Conservation (phyloP, 1,139 yeast species). For the Candida sanyaensis region DNA sequence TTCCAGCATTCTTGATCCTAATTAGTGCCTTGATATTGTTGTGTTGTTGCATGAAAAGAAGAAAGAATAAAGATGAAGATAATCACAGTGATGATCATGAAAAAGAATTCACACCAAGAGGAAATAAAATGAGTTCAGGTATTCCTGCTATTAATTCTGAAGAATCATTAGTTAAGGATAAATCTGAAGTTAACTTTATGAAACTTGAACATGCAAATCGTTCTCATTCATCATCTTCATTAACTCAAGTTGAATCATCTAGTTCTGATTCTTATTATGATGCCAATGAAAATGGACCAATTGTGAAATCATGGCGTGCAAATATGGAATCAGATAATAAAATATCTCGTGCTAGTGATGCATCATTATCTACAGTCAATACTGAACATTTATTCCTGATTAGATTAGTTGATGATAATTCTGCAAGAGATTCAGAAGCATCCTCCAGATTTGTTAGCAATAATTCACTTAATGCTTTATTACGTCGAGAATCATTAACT, state of each 20-base stretch:
- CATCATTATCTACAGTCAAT: slow-evolving; percentile 81
- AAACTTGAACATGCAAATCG: slow-evolving; percentile 45
- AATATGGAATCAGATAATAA: slow-evolving; percentile 33
- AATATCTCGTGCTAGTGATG: slow-evolving; percentile 49
- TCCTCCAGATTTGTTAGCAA: slow-evolving; percentile 33
- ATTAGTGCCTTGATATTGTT: slow-evolving; percentile 52
- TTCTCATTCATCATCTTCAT: slow-evolving; percentile 29
- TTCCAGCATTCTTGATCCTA: slow-evolving; percentile 59
- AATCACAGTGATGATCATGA: slow-evolving; percentile 15
- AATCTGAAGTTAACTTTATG: slow-evolving; percentile 38
- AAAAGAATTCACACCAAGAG: slow-evolving; percentile 3
- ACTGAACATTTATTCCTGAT: slow-evolving; percentile 84
- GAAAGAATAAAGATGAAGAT: slow-evolving; percentile 29
- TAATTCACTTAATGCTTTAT: slow-evolving; percentile 29
- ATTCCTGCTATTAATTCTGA: slow-evolving; percentile 2
- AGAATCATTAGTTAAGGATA: slow-evolving; percentile 8
- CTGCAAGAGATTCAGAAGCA: slow-evolving; percentile 36
- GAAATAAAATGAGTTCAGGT: neutral
- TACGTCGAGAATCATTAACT: slow-evolving; percentile 32
- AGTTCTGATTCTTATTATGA: slow-evolving; percentile 8
- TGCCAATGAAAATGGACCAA: slow-evolving; percentile 33
- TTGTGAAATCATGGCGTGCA: slow-evolving; percentile 75
- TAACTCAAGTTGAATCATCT: slow-evolving; percentile 38
- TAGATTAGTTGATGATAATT: slow-evolving; percentile 65
- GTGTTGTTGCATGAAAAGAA: slow-evolving; percentile 59